Evolutionary conservation across 1,284 basidiomycete species (phyloP).

Genomic region (Leccinum pallidistipes): DNA sequence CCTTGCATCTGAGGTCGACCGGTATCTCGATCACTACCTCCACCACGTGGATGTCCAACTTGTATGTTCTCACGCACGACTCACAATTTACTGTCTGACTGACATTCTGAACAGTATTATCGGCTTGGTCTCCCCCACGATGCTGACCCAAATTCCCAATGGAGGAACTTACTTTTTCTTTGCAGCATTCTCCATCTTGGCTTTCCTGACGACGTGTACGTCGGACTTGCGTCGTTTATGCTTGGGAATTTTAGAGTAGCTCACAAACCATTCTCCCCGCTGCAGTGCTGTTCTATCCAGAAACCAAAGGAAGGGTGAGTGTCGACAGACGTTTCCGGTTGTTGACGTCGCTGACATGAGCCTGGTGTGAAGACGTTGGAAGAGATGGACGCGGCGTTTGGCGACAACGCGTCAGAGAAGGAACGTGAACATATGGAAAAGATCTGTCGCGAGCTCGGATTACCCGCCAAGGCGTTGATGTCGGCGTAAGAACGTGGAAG

Average conservation of each 20-base stretch:
- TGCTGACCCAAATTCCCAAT: constrained; percentile 24
- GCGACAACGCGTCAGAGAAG: constrained; percentile 29
- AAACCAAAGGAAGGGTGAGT: constrained; percentile 35
- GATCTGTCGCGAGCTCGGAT: constrained; percentile 32
- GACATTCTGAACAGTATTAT: constrained; percentile 19
- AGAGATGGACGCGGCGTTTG: constrained; percentile 37
- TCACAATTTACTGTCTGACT: not conserved
- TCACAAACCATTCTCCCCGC: not conserved
- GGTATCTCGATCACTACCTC: constrained; percentile 38
- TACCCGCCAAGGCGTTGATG: constrained; percentile 28
- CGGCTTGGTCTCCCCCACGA: constrained; percentile 33
- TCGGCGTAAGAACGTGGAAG: constrained; percentile 13
- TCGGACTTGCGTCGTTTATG: not conserved
- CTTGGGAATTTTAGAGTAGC: not conserved
- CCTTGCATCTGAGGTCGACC: constrained; percentile 34
- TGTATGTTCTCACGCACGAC: constrained; percentile 9
- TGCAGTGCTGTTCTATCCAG: constrained; percentile 32
- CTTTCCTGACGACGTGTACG: constrained; percentile 35
- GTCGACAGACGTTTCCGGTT: not conserved
- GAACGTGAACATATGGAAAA: constrained; percentile 31
- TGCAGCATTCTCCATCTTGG: constrained; percentile 28
- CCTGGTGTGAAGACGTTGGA: constrained; percentile 30
- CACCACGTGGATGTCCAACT: constrained; percentile 33
- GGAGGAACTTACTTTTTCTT: constrained; percentile 36
- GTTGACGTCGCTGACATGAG: constrained; percentile 12